phyloP scores from a whole-genome alignment of 108 stramenopile species.

The Cylindrotheca fusiformis region DNA sequence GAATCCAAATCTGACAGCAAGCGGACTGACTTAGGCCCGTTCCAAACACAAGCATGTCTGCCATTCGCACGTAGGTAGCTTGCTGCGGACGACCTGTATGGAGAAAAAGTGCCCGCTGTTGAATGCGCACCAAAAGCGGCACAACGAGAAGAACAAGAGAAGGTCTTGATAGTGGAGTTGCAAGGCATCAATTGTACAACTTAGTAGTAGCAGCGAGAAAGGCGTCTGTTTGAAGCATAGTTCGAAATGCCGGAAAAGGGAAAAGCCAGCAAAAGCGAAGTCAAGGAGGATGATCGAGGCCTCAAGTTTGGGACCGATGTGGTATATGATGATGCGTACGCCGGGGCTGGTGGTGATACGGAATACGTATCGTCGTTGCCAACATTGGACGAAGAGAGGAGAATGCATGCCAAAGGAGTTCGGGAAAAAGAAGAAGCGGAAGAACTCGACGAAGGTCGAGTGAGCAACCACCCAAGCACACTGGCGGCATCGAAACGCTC shows the following conservation, averaged over 20 bases:
- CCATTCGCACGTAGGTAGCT: no score
- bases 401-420: conserved; percentile 20
- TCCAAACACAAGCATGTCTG: no score
- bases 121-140: no score
- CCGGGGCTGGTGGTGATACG: conserved; percentile 20
- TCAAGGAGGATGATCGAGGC: conserved; percentile 20
- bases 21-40: no score
- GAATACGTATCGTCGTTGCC: conserved; percentile 41
- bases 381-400: conserved; percentile 40
- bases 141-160: no score
- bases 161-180: no score
- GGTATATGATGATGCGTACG: conserved; percentile 50
- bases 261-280: conserved; percentile 3
- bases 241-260: conserved; percentile 8
- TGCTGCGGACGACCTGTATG: no score
- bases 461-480: conserved; percentile 47
- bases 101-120: no score
- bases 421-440: conserved; percentile 33
- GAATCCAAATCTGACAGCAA: no score
- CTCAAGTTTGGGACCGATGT: conserved; percentile 48
- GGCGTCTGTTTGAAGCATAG: no score
- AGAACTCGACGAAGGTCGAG: conserved; percentile 46
- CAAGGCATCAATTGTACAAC: no score
- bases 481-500: conserved; percentile 11
- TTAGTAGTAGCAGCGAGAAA: no score